These are phyloP conservation scores for Betula pendula DNA, from an alignment of 306 rosid species.

Conservation along the genomic window DNA sequence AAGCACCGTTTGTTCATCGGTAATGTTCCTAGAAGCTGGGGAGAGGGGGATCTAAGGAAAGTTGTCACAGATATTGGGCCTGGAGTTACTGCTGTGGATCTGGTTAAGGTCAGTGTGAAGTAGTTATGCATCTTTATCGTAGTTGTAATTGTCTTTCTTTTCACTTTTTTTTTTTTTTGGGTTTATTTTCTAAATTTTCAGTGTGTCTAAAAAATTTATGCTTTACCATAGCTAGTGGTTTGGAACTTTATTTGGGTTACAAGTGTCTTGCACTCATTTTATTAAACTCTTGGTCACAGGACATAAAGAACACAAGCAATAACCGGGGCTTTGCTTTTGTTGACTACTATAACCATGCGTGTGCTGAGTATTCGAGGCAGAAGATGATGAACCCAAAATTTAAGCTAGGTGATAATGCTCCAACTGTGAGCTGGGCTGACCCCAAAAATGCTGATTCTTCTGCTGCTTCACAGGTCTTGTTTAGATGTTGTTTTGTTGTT, in stretches of 20 bases:
- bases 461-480: slow-evolving; percentile 82
- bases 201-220: slow-evolving; percentile 11
- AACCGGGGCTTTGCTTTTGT: slow-evolving; percentile 97
- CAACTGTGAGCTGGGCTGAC: slow-evolving; percentile 99
- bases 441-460: slow-evolving; percentile 92
- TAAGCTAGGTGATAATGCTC: slow-evolving; percentile 85
- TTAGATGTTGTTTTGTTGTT: slow-evolving; percentile 3
- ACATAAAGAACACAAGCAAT: slow-evolving; percentile 66
- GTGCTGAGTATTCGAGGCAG: slow-evolving; percentile 88
- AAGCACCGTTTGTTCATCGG: slow-evolving; percentile 96
- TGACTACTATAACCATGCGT: slow-evolving; percentile 87
- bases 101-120: slow-evolving; percentile 69
- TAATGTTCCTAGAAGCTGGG: slow-evolving; percentile 94
- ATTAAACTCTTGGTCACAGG: slow-evolving; percentile 56
- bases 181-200: slow-evolving; percentile 15
- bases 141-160: slow-evolving; percentile 6
- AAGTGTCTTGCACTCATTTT: slow-evolving; percentile 18
- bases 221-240: slow-evolving; percentile 3
- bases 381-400: slow-evolving; percentile 86
- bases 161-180: slow-evolving; percentile 1
- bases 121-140: slow-evolving; percentile 6
- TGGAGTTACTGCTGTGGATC: slow-evolving; percentile 80
- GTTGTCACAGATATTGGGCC: slow-evolving; percentile 76
- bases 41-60: slow-evolving; percentile 77
- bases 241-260: slow-evolving; percentile 21